Percentiles rank a stretch among this genome's conserved stretches.
Conservation (phyloP, 495 filamentous ascomycete genomes). For the Copromyces sp. region DNA sequence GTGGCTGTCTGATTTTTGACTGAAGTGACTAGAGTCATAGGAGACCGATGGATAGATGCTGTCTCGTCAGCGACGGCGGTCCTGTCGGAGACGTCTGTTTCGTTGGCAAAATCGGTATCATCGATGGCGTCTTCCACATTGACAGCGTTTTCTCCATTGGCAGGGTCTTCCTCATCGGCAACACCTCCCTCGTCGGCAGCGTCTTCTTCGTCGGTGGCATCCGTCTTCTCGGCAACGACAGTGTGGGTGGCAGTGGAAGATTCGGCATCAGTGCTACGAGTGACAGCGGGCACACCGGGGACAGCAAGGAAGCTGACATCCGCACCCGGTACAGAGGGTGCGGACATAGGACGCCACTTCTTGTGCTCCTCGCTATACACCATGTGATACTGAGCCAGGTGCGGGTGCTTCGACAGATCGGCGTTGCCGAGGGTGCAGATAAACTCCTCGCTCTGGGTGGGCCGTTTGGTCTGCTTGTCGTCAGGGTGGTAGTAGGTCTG, state of each 20-base stretch:
- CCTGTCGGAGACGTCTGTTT: not conserved
- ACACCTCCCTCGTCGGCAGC: too few species aligned
- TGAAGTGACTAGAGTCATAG: not conserved
- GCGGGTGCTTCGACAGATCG: not conserved
- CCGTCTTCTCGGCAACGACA: not conserved
- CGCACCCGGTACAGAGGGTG: not conserved
- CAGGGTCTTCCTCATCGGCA: too few species aligned
- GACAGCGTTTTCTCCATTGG: too few species aligned
- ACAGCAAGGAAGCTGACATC: not conserved
- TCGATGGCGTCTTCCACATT: too few species aligned
- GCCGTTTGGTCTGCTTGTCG: slow-evolving; percentile 35
- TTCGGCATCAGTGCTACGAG: not conserved
- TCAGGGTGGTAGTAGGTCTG: slow-evolving; percentile 40
- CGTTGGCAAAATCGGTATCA: not conserved
- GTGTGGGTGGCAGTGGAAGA: not conserved
- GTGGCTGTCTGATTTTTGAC: not conserved
- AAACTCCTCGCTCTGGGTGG: slow-evolving; percentile 26
- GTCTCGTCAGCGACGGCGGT: not conserved
- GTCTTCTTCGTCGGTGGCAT: not conserved
- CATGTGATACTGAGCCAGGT: not conserved
- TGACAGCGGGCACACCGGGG: not conserved
- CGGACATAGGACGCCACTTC: not conserved
- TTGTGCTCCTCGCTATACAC: not conserved
- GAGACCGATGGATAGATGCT: not conserved
- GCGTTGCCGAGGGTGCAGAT: slow-evolving; percentile 30